Base-by-base conservation (phyloP, 2,329 filamentous ascomycete species). In the Diplodia mutila region DNA sequence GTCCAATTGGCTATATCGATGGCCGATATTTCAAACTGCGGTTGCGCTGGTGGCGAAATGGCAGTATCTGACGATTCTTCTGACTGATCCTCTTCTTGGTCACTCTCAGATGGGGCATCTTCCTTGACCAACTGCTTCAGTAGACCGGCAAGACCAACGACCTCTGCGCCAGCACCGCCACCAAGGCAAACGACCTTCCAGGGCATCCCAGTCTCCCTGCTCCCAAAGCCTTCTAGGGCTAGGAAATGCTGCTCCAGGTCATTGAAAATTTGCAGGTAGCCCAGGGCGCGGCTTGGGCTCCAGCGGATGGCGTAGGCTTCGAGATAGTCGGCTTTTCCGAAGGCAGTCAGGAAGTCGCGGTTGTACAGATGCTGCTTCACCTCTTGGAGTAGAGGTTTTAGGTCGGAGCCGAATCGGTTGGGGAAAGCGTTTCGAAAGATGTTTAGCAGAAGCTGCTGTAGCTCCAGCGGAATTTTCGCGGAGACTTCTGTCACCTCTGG, bases 291-390 rank as follows among this genome's bases (percentile, higher is more conserved):
- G 64, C 91, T 91, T 1, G 94, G 92, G 78, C 93, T 97, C 94
- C 94, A 99, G 73, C 95, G 84, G 65, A 92, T 87, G 9, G 93
- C 92, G 81, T 99, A 99, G 11, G 91, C 91, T 69, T 91, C 87
- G 21, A 97, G 85, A 72, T 90, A 86, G 53, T 90, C 87, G 66
- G 87, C 84, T 54, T 84, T 84, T 0, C 88, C 89, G 80, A 98
- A 99, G 0, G 94, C 94, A 18, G 83, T 81, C 14, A 85, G 84
- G 79, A 98, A 98, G 77, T 98, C 92, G 37, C 95, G 88, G 68
- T 91, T 89, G 77, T 90, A 98, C 9, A 99, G 84, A 70, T 94
- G 92, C 8, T 89, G 85, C 79, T 98, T 99, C 70, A 98, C 87
- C 64, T 90, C 87, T 75, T 97, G 94, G 23, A 98, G 84, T 3